phyloP scores from a whole-genome alignment of 2,329 filamentous ascomycete genomes.

The Coniella lustricola region DNA sequence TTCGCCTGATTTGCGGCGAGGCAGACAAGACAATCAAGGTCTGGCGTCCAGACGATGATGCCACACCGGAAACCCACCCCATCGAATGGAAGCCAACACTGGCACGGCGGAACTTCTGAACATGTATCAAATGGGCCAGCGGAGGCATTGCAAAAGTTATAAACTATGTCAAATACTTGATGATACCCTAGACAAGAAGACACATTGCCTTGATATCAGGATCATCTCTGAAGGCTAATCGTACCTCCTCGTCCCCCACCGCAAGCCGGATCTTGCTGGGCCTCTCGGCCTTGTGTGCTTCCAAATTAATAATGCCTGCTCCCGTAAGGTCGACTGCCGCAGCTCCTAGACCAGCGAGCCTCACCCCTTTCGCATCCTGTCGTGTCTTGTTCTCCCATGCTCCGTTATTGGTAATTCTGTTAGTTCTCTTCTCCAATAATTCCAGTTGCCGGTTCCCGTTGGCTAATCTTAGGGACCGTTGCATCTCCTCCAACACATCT shows the following conservation, averaged over 20 bases:
- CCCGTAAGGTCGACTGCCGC: conserved; percentile 80
- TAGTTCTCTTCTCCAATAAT: conserved; percentile 37
- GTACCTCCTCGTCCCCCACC: conserved; percentile 85
- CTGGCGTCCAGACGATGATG: conserved; percentile 89
- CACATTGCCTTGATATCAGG: conserved; percentile 76
- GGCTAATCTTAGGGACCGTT: conserved; percentile 57
- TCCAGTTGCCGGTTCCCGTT: conserved; percentile 53
- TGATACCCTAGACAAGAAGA: conserved; percentile 20
- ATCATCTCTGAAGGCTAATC: conserved; percentile 81
- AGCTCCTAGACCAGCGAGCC: conserved; percentile 31
- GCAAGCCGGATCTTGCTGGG: conserved; percentile 81
- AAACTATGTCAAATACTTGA: background rate
- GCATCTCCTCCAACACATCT: conserved; percentile 82
- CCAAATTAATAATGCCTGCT: conserved; percentile 79
- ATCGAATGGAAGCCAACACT: conserved; percentile 85
- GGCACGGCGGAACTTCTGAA: conserved; percentile 66
- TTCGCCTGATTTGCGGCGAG: conserved; percentile 88
- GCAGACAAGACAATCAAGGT: conserved; percentile 98
- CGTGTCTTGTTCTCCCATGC: conserved; percentile 12
- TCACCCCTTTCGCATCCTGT: conserved; percentile 13
- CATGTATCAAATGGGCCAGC: too few relatives aligned
- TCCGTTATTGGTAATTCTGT: background rate
- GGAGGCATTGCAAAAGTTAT: background rate
- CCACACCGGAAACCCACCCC: conserved; percentile 85
- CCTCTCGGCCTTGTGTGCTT: conserved; percentile 72